Percentiles rank a stretch among this genome's conserved stretches.
phyloP scores from a whole-genome alignment of 805 yeast species.

The Cyberlindnera nakhonratchasimensis region DNA sequence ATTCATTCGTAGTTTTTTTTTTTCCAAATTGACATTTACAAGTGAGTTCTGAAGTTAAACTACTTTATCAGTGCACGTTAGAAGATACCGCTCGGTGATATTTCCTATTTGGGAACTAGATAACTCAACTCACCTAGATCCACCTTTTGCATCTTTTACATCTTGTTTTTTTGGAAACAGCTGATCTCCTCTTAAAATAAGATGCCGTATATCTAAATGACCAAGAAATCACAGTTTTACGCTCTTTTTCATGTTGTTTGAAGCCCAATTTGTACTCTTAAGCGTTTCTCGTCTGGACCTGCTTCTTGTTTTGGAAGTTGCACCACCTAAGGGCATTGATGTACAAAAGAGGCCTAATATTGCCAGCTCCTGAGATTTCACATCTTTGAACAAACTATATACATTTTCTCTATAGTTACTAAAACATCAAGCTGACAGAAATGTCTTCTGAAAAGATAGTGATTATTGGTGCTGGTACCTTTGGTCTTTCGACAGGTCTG shows the following conservation, averaged over 20 bases:
- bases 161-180: too few species aligned
- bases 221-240: neutral
- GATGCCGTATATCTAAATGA: too few species aligned
- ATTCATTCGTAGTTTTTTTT: too few species aligned
- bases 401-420: neutral
- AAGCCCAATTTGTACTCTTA: neutral
- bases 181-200: too few species aligned
- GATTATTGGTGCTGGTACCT: slow-evolving; percentile 43
- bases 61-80: too few species aligned
- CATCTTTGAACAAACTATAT: neutral
- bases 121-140: too few species aligned
- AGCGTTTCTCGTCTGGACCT: slow-evolving; percentile 3
- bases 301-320: neutral
- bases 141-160: too few species aligned
- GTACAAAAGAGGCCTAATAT: neutral
- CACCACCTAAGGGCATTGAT: neutral
- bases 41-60: too few species aligned
- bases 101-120: neutral
- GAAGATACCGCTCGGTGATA: too few species aligned
- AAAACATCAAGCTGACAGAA: neutral
- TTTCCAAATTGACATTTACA: too few species aligned
- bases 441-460: slow-evolving; percentile 19
- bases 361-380: neutral
- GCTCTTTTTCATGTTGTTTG: neutral
- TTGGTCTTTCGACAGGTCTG: slow-evolving; percentile 42